phyloP scores from a whole-genome alignment of 495 filamentous ascomycete species.

The Trichoderma parareesei region DNA sequence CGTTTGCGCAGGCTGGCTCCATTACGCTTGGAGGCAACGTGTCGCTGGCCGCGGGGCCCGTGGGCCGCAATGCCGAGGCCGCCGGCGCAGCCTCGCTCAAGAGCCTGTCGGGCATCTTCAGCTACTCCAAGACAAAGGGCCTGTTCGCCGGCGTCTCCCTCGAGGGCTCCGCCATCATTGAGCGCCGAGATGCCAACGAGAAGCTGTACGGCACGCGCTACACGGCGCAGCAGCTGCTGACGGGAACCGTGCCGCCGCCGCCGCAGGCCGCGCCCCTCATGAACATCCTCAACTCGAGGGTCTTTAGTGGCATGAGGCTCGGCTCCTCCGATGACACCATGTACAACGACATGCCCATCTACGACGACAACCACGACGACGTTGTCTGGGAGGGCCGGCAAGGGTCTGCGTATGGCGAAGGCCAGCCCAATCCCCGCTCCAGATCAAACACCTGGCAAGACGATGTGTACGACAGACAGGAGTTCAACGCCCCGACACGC shows the following conservation, averaged over 20 bases:
- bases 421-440: conserved; percentile 46
- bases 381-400: conserved; percentile 84
- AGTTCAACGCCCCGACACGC: conserved; percentile 38
- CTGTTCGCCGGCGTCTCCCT: conserved; percentile 92
- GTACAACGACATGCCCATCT: conserved; percentile 94
- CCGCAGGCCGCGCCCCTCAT: conserved; percentile 76
- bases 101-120: conserved; percentile 87
- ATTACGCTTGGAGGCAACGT: conserved; percentile 94
- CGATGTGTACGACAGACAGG: conserved; percentile 70
- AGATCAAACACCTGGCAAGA: conserved; percentile 82
- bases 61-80: conserved; percentile 92
- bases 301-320: conserved; percentile 61
- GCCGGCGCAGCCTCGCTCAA: conserved; percentile 87
- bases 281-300: conserved; percentile 71
- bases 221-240: conserved; percentile 74
- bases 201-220: conserved; percentile 82
- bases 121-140: conserved; percentile 95
- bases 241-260: conserved; percentile 68
- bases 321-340: conserved; percentile 45
- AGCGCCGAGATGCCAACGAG: conserved; percentile 92
- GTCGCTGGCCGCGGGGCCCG: conserved; percentile 85
- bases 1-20: conserved; percentile 86
- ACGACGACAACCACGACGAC: conserved; percentile 80
- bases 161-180: conserved; percentile 83
- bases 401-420: conserved; percentile 72